Conservation (phyloP, 2,329 filamentous ascomycete genomes). For the Fusarium pilosicola region DNA sequence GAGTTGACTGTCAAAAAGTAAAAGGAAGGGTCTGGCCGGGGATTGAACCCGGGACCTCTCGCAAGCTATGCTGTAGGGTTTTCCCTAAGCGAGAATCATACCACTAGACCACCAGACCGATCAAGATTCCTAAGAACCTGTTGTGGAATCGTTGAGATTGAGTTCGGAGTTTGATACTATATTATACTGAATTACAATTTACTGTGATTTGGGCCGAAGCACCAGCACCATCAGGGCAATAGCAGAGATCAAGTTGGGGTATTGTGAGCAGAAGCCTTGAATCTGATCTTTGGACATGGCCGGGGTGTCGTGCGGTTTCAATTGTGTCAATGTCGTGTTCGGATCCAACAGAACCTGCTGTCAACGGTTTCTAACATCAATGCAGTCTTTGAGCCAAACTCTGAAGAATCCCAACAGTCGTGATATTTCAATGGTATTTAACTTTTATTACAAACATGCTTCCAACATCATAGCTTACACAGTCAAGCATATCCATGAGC, state of each 20-base stretch:
- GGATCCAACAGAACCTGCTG: background rate
- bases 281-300: no score
- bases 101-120: constrained; percentile 69
- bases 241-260: no score
- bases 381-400: background rate
- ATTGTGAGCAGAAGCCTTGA: background rate
- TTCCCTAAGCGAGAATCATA: constrained; percentile 78
- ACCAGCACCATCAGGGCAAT: rapidly evolving
- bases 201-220: background rate
- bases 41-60: constrained; percentile 60
- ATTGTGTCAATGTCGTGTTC: background rate
- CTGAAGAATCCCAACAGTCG: background rate
- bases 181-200: background rate
- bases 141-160: background rate
- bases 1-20: background rate
- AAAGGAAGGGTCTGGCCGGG: constrained; percentile 52
- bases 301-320: background rate
- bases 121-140: background rate
- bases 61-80: constrained; percentile 52
- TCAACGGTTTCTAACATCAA: background rate
- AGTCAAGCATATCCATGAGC: constrained; percentile 58
- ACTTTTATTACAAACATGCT: constrained; percentile 14
- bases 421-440: background rate
- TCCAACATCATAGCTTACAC: constrained; percentile 40
- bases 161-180: background rate